A percentile compares a stretch with the other conserved stretches of the same genome.
Conservation (phyloP, 495 filamentous ascomycete species). For the Tetracladium setigerum region DNA sequence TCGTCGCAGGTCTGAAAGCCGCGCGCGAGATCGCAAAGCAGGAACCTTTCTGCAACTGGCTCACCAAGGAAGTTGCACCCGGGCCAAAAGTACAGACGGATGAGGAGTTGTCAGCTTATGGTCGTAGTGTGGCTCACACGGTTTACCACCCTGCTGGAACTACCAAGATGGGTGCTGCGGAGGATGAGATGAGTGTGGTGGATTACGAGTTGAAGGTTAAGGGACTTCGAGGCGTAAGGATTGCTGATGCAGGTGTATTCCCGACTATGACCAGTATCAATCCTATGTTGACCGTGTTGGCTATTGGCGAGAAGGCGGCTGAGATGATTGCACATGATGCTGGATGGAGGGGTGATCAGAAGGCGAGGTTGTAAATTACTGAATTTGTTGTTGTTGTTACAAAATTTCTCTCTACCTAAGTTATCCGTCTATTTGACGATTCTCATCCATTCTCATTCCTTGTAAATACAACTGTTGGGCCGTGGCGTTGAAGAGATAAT, state of each 20-base stretch:
- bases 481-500: no score
- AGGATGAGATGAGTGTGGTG: slow-evolving; percentile 55
- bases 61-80: slow-evolving; percentile 72
- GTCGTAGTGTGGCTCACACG: slow-evolving; percentile 66
- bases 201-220: slow-evolving; percentile 46
- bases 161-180: slow-evolving; percentile 74
- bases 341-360: slow-evolving; percentile 20
- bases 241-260: slow-evolving; percentile 55
- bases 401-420: no score
- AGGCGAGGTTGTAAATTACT: slow-evolving; percentile 10
- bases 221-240: slow-evolving; percentile 45
- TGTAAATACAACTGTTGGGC: no score
- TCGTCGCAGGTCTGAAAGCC: slow-evolving; percentile 68
- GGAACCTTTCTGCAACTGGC: slow-evolving; percentile 69
- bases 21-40: slow-evolving; percentile 64
- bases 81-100: slow-evolving; percentile 61
- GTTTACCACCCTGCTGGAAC: slow-evolving; percentile 84
- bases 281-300: slow-evolving; percentile 57
- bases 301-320: slow-evolving; percentile 55
- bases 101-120: slow-evolving; percentile 67
- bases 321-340: slow-evolving; percentile 48
- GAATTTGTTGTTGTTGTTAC: no score
- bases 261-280: slow-evolving; percentile 52
- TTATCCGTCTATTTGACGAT: no score
- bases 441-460: no score